Evolutionary conservation across 83 land plant species (phyloP).

Genomic region (Thuja plicata): DNA sequence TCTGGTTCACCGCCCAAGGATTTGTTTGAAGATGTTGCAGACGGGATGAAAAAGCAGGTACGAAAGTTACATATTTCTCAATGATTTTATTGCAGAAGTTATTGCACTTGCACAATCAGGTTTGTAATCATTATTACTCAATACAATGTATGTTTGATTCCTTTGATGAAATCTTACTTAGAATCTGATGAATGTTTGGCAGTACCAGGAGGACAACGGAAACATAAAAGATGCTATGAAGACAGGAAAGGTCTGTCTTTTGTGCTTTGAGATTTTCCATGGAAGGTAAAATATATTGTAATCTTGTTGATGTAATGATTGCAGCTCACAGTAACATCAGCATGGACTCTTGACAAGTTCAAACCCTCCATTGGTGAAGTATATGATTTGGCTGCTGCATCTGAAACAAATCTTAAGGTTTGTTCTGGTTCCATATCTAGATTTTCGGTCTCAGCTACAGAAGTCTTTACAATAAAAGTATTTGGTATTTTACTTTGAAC

Average conservation of each 20-base stretch:
- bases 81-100: neutral
- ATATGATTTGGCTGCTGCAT: conserved; percentile 52
- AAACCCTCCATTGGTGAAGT: conserved; percentile 71
- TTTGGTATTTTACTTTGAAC: neutral
- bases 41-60: conserved; percentile 87
- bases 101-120: neutral
- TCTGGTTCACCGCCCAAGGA: conserved; percentile 96
- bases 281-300: neutral
- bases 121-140: neutral
- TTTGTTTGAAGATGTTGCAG: conserved; percentile 86
- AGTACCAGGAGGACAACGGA: conserved; percentile 90
- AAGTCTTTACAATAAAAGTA: neutral
- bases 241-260: conserved; percentile 60
- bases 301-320: neutral
- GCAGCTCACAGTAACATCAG: conserved; percentile 65
- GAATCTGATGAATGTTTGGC: conserved; percentile 19
- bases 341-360: conserved; percentile 81
- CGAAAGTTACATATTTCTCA: neutral
- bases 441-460: neutral
- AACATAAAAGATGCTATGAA: conserved; percentile 80
- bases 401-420: conserved; percentile 92
- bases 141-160: neutral
- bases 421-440: neutral
- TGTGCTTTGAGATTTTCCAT: neutral
- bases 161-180: neutral